These are phyloP conservation scores for Echites panduratus DNA, from an alignment of 257 asterid genomes.

Conservation along the genomic window DNA sequence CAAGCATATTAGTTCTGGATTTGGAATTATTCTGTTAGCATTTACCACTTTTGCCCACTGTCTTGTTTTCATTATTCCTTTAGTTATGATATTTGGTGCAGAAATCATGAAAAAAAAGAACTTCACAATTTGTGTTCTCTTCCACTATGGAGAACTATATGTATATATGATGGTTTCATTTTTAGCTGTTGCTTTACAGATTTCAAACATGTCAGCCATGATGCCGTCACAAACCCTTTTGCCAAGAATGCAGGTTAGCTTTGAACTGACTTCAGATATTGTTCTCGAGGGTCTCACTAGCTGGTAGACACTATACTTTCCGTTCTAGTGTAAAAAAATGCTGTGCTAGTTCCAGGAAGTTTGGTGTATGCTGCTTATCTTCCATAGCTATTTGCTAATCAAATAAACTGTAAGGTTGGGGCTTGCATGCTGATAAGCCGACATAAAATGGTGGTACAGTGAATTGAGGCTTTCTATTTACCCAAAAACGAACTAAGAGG, in stretches of 20 bases:
- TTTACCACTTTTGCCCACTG: not conserved
- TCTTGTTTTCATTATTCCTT: not conserved
- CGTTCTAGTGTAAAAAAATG: too few relatives aligned
- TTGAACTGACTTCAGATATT: constrained; percentile 11
- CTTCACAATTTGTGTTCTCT: not conserved
- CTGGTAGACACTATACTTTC: too few relatives aligned
- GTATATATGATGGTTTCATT: constrained; percentile 1
- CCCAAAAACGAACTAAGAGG: not conserved
- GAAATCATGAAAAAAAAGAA: not conserved
- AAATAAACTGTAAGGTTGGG: not conserved
- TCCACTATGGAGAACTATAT: constrained; percentile 8
- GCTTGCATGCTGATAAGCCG: not conserved
- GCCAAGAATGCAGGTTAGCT: constrained; percentile 76
- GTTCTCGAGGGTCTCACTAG: not conserved
- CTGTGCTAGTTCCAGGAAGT: not conserved
- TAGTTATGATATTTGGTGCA: not conserved
- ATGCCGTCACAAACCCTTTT: constrained; percentile 71
- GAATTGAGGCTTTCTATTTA: not conserved
- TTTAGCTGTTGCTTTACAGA: constrained; percentile 39
- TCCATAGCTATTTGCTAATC: not conserved
- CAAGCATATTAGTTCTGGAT: not conserved
- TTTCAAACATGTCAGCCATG: constrained; percentile 88
- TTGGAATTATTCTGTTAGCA: not conserved
- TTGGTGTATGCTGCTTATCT: not conserved
- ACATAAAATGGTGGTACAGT: not conserved